phyloP scores from a whole-genome alignment of 306 rosid species.

The Rosa persica region DNA sequence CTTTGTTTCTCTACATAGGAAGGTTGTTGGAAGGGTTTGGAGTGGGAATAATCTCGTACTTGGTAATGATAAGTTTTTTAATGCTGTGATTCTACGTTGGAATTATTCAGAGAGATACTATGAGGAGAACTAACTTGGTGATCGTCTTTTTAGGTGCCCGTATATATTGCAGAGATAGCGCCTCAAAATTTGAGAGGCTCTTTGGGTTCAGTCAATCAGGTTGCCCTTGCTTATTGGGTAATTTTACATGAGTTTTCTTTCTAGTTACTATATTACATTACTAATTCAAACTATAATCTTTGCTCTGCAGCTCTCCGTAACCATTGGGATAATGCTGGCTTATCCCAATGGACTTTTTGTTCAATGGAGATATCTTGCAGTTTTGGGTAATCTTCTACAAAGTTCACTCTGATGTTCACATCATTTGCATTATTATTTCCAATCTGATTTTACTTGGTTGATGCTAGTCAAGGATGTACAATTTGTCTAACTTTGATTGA shows the following conservation, averaged over 20 bases:
- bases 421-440: not conserved
- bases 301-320: slow-evolving; percentile 76
- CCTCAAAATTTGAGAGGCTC: too few species aligned
- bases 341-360: slow-evolving; percentile 91
- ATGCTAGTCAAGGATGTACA: not conserved
- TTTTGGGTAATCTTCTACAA: slow-evolving; percentile 64
- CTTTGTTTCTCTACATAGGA: too few species aligned
- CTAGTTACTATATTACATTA: not conserved
- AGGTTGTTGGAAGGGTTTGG: too few species aligned
- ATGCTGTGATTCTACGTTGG: too few species aligned
- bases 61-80: too few species aligned
- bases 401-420: slow-evolving; percentile 17
- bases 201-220: slow-evolving; percentile 88
- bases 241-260: not conserved
- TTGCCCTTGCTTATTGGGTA: slow-evolving; percentile 32
- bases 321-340: slow-evolving; percentile 89
- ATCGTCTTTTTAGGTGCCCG: too few species aligned
- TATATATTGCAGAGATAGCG: too few species aligned
- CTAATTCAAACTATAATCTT: slow-evolving; percentile 9
- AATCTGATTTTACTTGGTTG: not conserved
- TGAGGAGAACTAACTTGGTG: too few species aligned
- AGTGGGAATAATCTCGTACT: too few species aligned
- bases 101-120: too few species aligned
- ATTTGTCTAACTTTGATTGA: not conserved
- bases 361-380: slow-evolving; percentile 91